Percentiles rank a stretch among this genome's conserved stretches.
Conservation (phyloP, 768 basidiomycete genomes). For the Rhizopogon salebrosus region DNA sequence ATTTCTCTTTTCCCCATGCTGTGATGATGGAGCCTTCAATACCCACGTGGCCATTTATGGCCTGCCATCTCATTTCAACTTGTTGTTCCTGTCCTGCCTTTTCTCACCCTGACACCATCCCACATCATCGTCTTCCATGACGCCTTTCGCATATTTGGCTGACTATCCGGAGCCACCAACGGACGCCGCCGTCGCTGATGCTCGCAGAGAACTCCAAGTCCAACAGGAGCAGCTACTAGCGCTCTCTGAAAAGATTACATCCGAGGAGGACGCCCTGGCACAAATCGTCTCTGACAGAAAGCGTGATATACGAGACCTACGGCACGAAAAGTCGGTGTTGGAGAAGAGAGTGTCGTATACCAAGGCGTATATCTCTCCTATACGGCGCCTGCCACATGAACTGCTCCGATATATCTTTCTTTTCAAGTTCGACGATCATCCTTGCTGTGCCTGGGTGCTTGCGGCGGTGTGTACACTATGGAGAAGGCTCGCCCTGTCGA, state of each 20-base stretch:
- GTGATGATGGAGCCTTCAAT: neutral
- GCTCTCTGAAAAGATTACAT: conserved; percentile 43
- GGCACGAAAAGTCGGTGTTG: conserved; percentile 41
- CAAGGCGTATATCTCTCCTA: conserved; percentile 66
- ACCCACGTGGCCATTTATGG: conserved; percentile 19
- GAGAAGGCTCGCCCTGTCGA: conserved; percentile 58
- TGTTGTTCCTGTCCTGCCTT: conserved; percentile 7
- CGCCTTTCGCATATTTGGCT: conserved; percentile 14
- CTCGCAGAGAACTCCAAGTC: conserved; percentile 39
- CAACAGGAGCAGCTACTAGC: conserved; percentile 20
- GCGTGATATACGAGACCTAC: conserved; percentile 49
- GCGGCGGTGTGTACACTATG: conserved; percentile 64
- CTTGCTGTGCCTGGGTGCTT: conserved; percentile 74
- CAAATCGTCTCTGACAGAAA: conserved; percentile 53
- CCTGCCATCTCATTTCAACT: neutral
- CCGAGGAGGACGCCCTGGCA: conserved; percentile 51
- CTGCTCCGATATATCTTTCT: conserved; percentile 70
- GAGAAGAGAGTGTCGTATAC: conserved; percentile 46
- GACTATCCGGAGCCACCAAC: conserved; percentile 58
- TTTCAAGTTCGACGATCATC: conserved; percentile 61
- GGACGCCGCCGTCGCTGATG: conserved; percentile 43
- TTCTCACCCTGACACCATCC: conserved; percentile 1
- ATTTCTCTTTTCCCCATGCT: neutral
- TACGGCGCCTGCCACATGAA: conserved; percentile 66
- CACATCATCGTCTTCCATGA: conserved; percentile 6